A percentile compares a stretch with the other conserved stretches of the same genome.
phyloP scores from a whole-genome alignment of 306 rosid species.

The Potentilla sterilis region DNA sequence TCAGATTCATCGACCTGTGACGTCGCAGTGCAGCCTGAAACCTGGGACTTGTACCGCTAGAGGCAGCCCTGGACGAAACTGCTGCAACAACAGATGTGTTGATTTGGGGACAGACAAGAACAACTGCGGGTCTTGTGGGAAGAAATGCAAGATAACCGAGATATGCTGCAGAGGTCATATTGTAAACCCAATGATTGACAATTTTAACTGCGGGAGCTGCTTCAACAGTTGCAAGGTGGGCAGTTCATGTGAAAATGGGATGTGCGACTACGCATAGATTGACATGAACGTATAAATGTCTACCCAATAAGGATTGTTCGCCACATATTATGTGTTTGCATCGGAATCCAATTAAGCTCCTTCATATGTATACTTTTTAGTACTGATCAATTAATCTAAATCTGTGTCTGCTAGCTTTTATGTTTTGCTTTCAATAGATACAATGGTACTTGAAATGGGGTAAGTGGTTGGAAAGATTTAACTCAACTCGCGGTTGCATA shows the following conservation, averaged over 20 bases:
- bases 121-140: not conserved
- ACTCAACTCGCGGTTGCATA: too few relatives aligned
- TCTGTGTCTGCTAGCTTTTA: not conserved
- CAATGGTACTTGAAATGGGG: not conserved
- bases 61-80: not conserved
- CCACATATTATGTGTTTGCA: not conserved
- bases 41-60: not conserved
- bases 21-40: not conserved
- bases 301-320: not conserved
- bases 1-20: not conserved
- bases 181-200: not conserved
- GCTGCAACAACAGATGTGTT: not conserved
- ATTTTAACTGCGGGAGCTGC: not conserved
- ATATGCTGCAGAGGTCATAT: not conserved
- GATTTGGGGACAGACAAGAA: not conserved
- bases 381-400: not conserved
- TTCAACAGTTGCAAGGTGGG: conserved; percentile 2
- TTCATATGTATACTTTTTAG: not conserved
- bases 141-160: not conserved
- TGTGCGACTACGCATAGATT: conserved; percentile 1
- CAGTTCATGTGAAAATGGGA: not conserved
- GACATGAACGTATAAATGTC: not conserved
- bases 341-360: not conserved
- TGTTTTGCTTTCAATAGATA: not conserved
- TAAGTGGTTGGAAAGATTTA: too few relatives aligned